Evolutionary conservation across 768 basidiomycete species (phyloP).

Genomic region (Lactarius deliciosus): DNA sequence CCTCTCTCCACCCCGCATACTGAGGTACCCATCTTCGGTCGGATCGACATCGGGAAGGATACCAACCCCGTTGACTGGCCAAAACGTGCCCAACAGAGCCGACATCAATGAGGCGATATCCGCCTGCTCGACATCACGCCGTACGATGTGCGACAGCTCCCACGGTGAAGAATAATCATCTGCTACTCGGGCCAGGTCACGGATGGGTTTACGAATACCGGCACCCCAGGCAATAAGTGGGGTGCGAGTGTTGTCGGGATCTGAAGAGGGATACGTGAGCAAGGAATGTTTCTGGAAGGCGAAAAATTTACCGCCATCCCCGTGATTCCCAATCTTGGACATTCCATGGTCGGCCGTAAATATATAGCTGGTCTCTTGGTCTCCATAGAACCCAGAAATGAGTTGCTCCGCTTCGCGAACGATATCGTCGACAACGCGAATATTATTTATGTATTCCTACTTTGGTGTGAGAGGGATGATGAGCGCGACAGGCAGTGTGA

Average conservation of each 20-base stretch:
- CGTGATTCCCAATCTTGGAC: constrained; percentile 86
- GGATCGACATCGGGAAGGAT: constrained; percentile 75
- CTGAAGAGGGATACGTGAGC: constrained; percentile 38
- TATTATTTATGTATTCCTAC: constrained; percentile 86
- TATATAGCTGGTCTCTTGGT: constrained; percentile 68
- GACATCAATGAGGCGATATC: constrained; percentile 81
- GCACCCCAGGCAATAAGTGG: constrained; percentile 82
- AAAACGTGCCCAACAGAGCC: constrained; percentile 63
- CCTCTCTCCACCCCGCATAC: constrained; percentile 46
- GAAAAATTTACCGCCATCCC: constrained; percentile 67
- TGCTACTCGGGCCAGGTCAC: constrained; percentile 55
- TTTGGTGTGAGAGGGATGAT: neutral
- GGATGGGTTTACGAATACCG: constrained; percentile 69
- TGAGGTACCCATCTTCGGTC: constrained; percentile 56
- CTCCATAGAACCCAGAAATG: constrained; percentile 61
- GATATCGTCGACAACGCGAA: constrained; percentile 73
- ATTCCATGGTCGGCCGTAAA: constrained; percentile 93
- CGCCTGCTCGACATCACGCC: constrained; percentile 81
- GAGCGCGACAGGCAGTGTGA: neutral
- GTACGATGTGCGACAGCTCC: constrained; percentile 54
- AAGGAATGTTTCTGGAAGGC: constrained; percentile 5
- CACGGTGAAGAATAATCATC: constrained; percentile 69
- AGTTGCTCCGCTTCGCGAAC: constrained; percentile 65
- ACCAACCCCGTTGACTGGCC: constrained; percentile 83
- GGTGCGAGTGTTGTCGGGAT: constrained; percentile 86